Evolutionary conservation across 768 basidiomycete genomes (phyloP), one percentile per base, ranked within the genome.

Genomic region (Termitomyces titanicus): DNA sequence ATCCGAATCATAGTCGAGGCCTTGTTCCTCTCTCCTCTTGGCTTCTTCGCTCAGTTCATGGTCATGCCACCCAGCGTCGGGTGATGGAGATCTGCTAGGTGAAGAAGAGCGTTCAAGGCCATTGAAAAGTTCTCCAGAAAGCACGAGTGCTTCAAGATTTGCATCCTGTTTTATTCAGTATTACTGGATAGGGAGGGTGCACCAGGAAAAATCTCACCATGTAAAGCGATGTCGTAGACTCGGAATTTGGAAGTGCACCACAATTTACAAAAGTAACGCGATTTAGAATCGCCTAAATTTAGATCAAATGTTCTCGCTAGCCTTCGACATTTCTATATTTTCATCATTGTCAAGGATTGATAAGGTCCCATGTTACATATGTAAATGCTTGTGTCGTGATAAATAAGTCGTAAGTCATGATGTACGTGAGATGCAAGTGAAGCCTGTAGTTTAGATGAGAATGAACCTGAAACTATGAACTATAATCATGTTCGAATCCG

Each of bases 41-140:
- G 72, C 74, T 58, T 73, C 77, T 17, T 74, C 68, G 37, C 64
- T 64, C 35, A 70, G 62, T 42, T 75, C 78, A 49, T 84, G 81
- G 52, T 81, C 78, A 59, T 80, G 78, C 81, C 82, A 83, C 53
- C 77, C 78, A 33, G 72, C 70, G 49, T 81, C 79, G 3, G 83
- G 80, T 11, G 87, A 85, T 13, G 79, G 78, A n/a, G 86, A 75
- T 57, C 87, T 80, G 12, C 72, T 69, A 3, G 90, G 88, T 3
- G 89, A 89, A 3, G 79, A 78, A 2, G 86, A 80, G 9, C 82
- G 77, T 1, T 73, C 69, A 15, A 69, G 55, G 4, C 78, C 76
- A 39, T 79, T 79, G 70, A 92, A 92, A 37, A 92, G 78, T 60
- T 83, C 82, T 38, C 91, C 91, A 13, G 91, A 92, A 35, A 68